A percentile compares a stretch with the other conserved stretches of the same genome.
Evolutionary conservation across 305 asterid genomes (phyloP).

Genomic region (Lippia alba): DNA sequence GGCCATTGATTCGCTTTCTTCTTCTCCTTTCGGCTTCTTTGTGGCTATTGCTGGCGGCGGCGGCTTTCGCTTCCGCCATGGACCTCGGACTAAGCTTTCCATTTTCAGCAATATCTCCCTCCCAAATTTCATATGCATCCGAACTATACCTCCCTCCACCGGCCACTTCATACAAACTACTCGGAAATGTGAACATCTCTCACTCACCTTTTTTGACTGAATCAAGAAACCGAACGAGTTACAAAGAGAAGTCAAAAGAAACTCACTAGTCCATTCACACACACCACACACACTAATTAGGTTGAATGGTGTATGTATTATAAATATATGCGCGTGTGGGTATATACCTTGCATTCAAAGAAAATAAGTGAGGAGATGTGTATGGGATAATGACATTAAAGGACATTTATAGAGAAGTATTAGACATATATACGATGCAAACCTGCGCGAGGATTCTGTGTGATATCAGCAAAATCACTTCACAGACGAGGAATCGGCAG

Average conservation of each 20-base stretch:
- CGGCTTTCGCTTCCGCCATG: slow-evolving; percentile 61
- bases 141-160: slow-evolving; percentile 33
- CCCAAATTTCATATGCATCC: slow-evolving; percentile 40
- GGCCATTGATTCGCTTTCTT: slow-evolving; percentile 67
- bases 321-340: background rate
- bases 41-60: slow-evolving; percentile 63
- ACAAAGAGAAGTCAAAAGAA: background rate
- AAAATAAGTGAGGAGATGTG: background rate
- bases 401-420: slow-evolving; percentile 13
- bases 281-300: background rate
- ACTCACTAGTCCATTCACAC: background rate
- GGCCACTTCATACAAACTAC: slow-evolving; percentile 42
- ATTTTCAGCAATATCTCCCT: slow-evolving; percentile 16
- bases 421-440: background rate
- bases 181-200: slow-evolving; percentile 45
- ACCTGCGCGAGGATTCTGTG: slow-evolving; percentile 34
- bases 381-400: background rate
- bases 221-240: background rate
- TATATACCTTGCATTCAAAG: background rate
- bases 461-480: slow-evolving; percentile 35
- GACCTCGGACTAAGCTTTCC: slow-evolving; percentile 44
- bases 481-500: slow-evolving; percentile 26
- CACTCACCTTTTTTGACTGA: background rate
- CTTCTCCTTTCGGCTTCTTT: slow-evolving; percentile 71
- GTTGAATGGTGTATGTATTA: no score